phyloP scores from a whole-genome alignment of 1,284 basidiomycete species.

The Trametes versicolor region DNA sequence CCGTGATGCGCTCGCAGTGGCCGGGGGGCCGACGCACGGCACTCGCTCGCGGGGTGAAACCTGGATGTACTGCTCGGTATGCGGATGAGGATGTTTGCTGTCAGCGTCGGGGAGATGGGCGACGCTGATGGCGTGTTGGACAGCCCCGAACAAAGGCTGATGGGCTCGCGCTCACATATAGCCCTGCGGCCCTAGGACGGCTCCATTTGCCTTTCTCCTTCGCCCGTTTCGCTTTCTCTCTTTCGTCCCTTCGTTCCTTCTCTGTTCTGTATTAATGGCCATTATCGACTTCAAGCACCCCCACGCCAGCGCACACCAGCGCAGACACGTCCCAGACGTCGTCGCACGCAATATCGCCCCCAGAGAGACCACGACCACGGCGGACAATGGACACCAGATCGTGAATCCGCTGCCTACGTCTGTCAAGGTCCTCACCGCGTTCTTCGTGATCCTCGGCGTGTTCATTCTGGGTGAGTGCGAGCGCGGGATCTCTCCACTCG shows the following conservation, averaged over 20 bases:
- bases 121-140: slow-evolving; percentile 32
- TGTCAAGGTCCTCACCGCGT: slow-evolving; percentile 43
- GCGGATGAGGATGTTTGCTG: slow-evolving; percentile 3
- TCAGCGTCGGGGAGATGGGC: slow-evolving; percentile 4
- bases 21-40: slow-evolving; percentile 18
- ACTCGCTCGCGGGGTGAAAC: slow-evolving; percentile 1
- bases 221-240: slow-evolving; percentile 28
- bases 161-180: slow-evolving; percentile 29
- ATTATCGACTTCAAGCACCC: slow-evolving; percentile 33
- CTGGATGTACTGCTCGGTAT: background rate
- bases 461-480: slow-evolving; percentile 44
- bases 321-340: slow-evolving; percentile 21
- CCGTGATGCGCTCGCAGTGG: slow-evolving; percentile 22
- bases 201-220: slow-evolving; percentile 30
- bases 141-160: slow-evolving; percentile 34
- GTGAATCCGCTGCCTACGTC: slow-evolving; percentile 40
- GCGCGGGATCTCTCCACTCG: background rate
- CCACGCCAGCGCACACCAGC: slow-evolving; percentile 33
- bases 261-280: slow-evolving; percentile 38
- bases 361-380: slow-evolving; percentile 24
- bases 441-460: slow-evolving; percentile 45
- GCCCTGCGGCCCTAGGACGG: slow-evolving; percentile 3
- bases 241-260: slow-evolving; percentile 23
- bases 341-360: slow-evolving; percentile 27
- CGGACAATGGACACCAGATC: slow-evolving; percentile 29